Evolutionary conservation across 78 protist species (phyloP).

Genomic region (Blattamonas nauphoetae): DNA sequence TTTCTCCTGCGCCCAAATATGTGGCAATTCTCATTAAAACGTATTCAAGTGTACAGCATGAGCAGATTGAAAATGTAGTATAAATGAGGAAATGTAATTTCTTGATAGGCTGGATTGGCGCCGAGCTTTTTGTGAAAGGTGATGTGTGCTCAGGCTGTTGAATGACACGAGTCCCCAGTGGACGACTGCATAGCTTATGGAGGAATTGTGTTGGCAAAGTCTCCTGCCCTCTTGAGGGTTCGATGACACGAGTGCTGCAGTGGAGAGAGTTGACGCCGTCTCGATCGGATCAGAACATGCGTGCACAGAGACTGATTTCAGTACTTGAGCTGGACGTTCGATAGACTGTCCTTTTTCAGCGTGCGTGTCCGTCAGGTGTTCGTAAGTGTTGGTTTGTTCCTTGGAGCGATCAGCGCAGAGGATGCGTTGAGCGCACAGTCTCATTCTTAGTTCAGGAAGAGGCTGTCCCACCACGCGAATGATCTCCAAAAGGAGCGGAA

Average conservation of each 20-base stretch:
- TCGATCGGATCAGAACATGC: constrained; percentile 67
- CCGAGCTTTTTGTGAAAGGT: neutral
- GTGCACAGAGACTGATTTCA: constrained; percentile 45
- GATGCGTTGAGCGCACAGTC: constrained; percentile 63
- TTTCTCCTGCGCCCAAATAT: too few relatives aligned
- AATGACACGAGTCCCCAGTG: neutral
- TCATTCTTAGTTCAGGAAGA: constrained; percentile 41
- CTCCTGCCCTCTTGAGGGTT: neutral
- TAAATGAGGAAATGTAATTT: neutral
- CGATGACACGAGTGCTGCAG: neutral
- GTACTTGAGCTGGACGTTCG: constrained; percentile 53
- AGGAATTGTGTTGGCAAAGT: neutral
- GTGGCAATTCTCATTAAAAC: too few relatives aligned
- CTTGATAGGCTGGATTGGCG: neutral
- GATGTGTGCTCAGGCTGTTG: neutral
- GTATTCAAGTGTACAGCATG: too few relatives aligned
- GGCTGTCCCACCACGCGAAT: constrained; percentile 40
- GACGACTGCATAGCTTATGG: neutral
- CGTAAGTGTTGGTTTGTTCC: constrained; percentile 47
- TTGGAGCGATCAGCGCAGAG: constrained; percentile 57
- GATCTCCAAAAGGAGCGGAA: constrained; percentile 48
- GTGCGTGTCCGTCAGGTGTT: constrained; percentile 65
- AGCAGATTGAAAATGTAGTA: too few relatives aligned
- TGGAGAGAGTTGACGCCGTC: neutral
- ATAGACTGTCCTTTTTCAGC: constrained; percentile 75